Evolutionary conservation across 176 grass and related monocot species (phyloP), one percentile per base, ranked within the genome.

Genomic region (Triticum timopheevii): DNA sequence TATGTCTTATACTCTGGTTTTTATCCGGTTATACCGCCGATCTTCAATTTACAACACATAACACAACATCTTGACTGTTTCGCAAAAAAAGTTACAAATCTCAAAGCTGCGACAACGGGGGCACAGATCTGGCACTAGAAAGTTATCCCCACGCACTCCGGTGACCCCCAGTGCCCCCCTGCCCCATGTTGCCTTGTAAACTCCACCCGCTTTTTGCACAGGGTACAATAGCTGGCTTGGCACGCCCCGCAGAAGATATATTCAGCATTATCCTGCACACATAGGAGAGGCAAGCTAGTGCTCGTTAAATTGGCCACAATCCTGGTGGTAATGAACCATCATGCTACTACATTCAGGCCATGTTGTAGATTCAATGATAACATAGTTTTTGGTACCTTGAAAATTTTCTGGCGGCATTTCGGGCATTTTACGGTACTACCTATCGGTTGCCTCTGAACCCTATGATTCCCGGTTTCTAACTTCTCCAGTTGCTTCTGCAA

Each of bases 221-320:
- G 12, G 4, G 84, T 85, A 67, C 91, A 92, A 28, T 81, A 87
- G 68, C 65, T 44, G 28, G 13, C 76, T 81, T 62, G 71, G 71
- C 87, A 93, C 16, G 85, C 81, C 88, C 91, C 78, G 64, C 91
- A 90, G 85, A 87, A 92, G 15, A 93, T 90, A 27, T 85, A 86
- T 71, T 73, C 85, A 25, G 87, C 78, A 16, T 87, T 59, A 1
- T 76, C 79, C 59, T 87, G 30, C 31, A 73, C 12, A 50, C 49
- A 50, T 65, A 23, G 19, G 7, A 6, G 9, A 42, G 36, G 19
- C 9, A 42, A 42, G n/a, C n/a, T 70, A 38, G 52, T 56, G 16
- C 52, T 19, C 49, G 4, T 4, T 16, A 52, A 42, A 10, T 42
- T 42, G 40, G 40, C 40, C 40, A 42, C 40, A 42, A 42, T 11